Percentiles rank a stretch among this genome's conserved stretches.
These are phyloP conservation scores for Phytophthora pisi DNA, from an alignment of 352 stramenopile genomes.

Conservation along the genomic window DNA sequence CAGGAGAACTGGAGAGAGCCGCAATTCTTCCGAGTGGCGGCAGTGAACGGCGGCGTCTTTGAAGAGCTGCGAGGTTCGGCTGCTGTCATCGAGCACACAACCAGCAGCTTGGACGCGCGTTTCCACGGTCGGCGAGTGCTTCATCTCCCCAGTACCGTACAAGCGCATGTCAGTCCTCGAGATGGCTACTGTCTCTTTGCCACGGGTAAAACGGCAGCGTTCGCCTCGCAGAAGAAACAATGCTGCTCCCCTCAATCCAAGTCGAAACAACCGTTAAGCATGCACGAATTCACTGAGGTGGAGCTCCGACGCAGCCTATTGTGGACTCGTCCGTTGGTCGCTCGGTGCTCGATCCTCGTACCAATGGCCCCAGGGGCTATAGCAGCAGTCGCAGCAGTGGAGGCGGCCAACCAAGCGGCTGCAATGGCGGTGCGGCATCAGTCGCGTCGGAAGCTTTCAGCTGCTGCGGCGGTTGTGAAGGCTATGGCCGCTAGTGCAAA, in stretches of 20 bases:
- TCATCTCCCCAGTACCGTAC: slow-evolving; percentile 42
- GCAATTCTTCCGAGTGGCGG: slow-evolving; percentile 59
- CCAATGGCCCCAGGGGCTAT: slow-evolving; percentile 26
- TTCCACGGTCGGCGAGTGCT: slow-evolving; percentile 52
- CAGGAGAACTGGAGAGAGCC: slow-evolving; percentile 51
- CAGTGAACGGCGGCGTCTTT: slow-evolving; percentile 29
- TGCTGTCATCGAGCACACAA: slow-evolving; percentile 52
- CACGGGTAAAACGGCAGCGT: slow-evolving; percentile 33
- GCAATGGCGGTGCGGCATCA: slow-evolving; percentile 25
- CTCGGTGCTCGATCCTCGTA: slow-evolving; percentile 37
- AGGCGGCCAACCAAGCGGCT: slow-evolving; percentile 35
- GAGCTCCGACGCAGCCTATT: slow-evolving; percentile 27
- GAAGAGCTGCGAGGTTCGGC: slow-evolving; percentile 34
- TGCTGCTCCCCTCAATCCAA: slow-evolving; percentile 5
- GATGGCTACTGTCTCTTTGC: slow-evolving; percentile 52
- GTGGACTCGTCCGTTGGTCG: slow-evolving; percentile 30
- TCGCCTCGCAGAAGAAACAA: slow-evolving; percentile 3
- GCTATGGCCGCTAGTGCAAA: slow-evolving; percentile 14
- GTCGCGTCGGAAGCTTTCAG: slow-evolving; percentile 32
- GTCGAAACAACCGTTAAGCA: slow-evolving; percentile 17
- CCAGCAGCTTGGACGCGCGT: slow-evolving; percentile 50
- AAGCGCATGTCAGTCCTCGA: slow-evolving; percentile 51
- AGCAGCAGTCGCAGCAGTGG: slow-evolving; percentile 37
- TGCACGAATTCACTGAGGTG: slow-evolving; percentile 51
- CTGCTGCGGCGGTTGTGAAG: slow-evolving; percentile 8